Evolutionary conservation across 2,329 filamentous ascomycete genomes (phyloP), one percentile per base, ranked within the genome.

Genomic region (Apiospora arundinis): DNA sequence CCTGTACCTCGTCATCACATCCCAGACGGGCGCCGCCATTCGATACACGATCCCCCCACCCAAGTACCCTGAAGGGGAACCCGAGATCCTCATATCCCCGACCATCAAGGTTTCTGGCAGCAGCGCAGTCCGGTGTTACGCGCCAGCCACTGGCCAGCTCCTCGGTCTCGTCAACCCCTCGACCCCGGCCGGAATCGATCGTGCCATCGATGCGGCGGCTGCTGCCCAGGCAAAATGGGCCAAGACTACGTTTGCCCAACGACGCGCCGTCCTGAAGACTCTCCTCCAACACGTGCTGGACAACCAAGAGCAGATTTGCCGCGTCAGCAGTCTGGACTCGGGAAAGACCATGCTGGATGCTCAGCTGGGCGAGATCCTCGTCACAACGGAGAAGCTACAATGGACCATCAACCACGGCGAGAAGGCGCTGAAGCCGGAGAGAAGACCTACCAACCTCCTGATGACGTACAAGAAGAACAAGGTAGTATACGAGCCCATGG

Each of bases 261-360:
- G 96, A 72, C 88, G 92, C 75, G 91, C 89, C 76, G 94, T 99
- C 65, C 86, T 99, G 74, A 90, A 91, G 72, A 94, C 94, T 8
- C 86, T 99, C 78, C 85, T 97, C 76, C 92, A 91, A 82, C 92
- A 95, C 76, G 88, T 99, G 12, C 88, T 99, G 72, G 93, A 97
- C 74, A 92, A 98, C 80, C 95, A 98, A 80, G 92, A 95, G 75
- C 88, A 92, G 37, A 97, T 99, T 76, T 95, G 94, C 77, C 89
- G 90, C 21, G 90, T 94, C 42, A 95, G 95, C 68, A 97, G 94
- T 78, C 87, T 97, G 46, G 96, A 99, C 83, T 97, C 94, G 56
- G 96, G 96, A 74, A 99, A 99, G 87, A 98, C 97, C 1, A 93
- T 95, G 85, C 91, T 98, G 49, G 96, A 99, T 83, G 96, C 95